Percentiles rank a stretch among this genome's conserved stretches.
Evolutionary conservation across 2,329 filamentous ascomycete genomes (phyloP).

Genomic region (Verruconis gallopava): DNA sequence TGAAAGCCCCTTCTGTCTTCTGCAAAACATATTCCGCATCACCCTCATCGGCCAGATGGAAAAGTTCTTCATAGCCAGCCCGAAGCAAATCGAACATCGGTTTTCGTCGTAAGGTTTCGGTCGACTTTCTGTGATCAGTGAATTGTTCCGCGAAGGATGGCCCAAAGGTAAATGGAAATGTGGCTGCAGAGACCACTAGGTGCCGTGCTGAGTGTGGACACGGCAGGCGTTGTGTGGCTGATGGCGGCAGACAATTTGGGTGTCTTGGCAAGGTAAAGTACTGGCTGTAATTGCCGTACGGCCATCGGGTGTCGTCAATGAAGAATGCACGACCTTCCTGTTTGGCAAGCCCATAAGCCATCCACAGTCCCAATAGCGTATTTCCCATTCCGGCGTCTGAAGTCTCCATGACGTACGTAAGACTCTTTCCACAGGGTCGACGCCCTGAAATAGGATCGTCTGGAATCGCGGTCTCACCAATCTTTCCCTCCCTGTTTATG

Average conservation of each 20-base stretch:
- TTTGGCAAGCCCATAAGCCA: conserved; percentile 66
- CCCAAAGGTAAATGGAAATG: conserved; percentile 51
- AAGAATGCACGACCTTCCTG: conserved; percentile 68
- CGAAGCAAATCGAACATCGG: conserved; percentile 57
- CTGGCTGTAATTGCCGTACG: conserved; percentile 60
- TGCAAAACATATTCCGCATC: conserved; percentile 25
- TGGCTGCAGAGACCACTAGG: conserved; percentile 59
- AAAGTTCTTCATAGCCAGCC: conserved; percentile 60
- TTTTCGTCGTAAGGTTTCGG: conserved; percentile 39
- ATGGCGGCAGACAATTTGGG: conserved; percentile 56
- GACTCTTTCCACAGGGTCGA: conserved; percentile 50
- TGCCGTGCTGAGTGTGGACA: conserved; percentile 67
- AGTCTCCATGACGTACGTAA: conserved; percentile 69
- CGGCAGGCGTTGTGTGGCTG: conserved; percentile 62
- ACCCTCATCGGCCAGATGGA: conserved; percentile 52
- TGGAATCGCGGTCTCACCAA: conserved; percentile 14
- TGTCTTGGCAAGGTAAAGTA: conserved; percentile 58
- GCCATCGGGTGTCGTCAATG: conserved; percentile 71
- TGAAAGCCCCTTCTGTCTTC: conserved; percentile 41
- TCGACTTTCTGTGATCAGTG: conserved; percentile 33
- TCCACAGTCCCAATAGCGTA: conserved; percentile 68
- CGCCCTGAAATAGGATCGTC: conserved; percentile 19
- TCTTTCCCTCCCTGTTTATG: conserved; percentile 18
- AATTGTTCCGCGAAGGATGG: conserved; percentile 42
- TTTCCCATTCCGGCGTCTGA: conserved; percentile 64